phyloP scores from a whole-genome alignment of 2,329 filamentous ascomycete species.

The Epicoccum sorghinum region DNA sequence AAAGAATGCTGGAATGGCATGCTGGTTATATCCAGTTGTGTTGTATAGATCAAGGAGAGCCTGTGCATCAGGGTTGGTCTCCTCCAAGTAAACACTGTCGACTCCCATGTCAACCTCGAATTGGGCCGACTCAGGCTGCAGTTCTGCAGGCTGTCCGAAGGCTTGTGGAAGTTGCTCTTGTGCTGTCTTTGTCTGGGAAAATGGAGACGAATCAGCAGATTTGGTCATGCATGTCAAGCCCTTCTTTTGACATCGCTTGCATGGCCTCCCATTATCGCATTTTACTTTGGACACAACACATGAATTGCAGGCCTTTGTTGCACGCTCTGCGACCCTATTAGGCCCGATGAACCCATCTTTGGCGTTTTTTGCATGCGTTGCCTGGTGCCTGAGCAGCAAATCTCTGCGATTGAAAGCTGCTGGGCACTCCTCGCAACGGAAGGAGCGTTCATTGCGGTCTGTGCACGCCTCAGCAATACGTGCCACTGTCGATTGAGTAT shows the following conservation, averaged over 20 bases:
- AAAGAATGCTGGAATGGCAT: slow-evolving; percentile 19
- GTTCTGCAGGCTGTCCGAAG: not conserved
- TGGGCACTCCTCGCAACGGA: slow-evolving; percentile 37
- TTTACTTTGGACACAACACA: slow-evolving; percentile 42
- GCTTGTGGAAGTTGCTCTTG: not conserved
- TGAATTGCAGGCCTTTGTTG: slow-evolving; percentile 38
- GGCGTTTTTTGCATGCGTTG: slow-evolving; percentile 33
- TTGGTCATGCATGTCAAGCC: slow-evolving; percentile 17
- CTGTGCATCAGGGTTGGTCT: slow-evolving; percentile 13
- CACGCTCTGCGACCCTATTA: slow-evolving; percentile 27
- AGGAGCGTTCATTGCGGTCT: slow-evolving; percentile 39
- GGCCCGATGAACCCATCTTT: slow-evolving; percentile 23
- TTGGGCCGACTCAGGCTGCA: not conserved
- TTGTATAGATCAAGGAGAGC: slow-evolving; percentile 17
- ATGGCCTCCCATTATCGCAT: slow-evolving; percentile 38
- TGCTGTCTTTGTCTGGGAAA: not conserved
- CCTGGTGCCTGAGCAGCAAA: slow-evolving; percentile 36
- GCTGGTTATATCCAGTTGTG: slow-evolving; percentile 7
- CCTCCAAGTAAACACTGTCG: not conserved
- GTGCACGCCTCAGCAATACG: not conserved
- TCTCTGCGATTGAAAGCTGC: slow-evolving; percentile 41
- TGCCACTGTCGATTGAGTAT: not conserved
- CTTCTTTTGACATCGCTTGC: slow-evolving; percentile 28
- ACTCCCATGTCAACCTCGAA: not conserved
- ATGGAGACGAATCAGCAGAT: not conserved